phyloP scores from a whole-genome alignment of 176 grass and related monocot species.

The Carex littledalei region DNA sequence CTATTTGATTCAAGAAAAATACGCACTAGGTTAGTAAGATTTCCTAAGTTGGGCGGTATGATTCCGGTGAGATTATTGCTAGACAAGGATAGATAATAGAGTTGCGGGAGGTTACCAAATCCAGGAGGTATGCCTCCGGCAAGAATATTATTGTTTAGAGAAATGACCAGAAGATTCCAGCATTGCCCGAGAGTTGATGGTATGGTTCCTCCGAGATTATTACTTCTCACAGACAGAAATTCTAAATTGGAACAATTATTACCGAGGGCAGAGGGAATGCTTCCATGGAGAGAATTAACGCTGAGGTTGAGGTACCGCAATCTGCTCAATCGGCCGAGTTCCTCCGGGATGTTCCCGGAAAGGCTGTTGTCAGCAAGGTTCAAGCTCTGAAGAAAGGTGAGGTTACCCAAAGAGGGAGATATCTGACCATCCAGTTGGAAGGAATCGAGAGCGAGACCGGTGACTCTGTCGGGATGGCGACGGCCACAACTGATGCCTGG shows the following conservation, averaged over 20 bases:
- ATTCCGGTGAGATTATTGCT: conserved; percentile 6
- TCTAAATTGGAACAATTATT: conserved; percentile 24
- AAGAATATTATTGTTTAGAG: no score
- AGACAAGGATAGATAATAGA: background rate
- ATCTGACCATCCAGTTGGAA: background rate
- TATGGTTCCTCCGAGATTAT: conserved; percentile 18
- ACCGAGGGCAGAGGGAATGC: background rate
- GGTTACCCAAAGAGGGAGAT: conserved; percentile 36
- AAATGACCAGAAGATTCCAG: background rate
- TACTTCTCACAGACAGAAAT: background rate
- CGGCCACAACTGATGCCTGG: conserved; percentile 20
- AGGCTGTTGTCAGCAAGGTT: conserved; percentile 24
- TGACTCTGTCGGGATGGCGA: conserved; percentile 28
- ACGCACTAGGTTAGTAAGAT: background rate
- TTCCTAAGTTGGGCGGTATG: conserved; percentile 30
- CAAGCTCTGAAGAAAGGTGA: conserved; percentile 30
- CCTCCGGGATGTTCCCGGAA: conserved; percentile 11
- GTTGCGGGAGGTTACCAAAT: no score
- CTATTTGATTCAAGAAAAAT: background rate
- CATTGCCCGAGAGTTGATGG: background rate
- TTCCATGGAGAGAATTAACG: conserved; percentile 23
- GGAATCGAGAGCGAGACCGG: background rate
- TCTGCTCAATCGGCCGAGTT: conserved; percentile 14
- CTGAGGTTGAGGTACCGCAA: background rate
- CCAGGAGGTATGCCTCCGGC: no score